Base-by-base conservation (phyloP, 345 rosid species). In the Psidium guajava region DNA sequence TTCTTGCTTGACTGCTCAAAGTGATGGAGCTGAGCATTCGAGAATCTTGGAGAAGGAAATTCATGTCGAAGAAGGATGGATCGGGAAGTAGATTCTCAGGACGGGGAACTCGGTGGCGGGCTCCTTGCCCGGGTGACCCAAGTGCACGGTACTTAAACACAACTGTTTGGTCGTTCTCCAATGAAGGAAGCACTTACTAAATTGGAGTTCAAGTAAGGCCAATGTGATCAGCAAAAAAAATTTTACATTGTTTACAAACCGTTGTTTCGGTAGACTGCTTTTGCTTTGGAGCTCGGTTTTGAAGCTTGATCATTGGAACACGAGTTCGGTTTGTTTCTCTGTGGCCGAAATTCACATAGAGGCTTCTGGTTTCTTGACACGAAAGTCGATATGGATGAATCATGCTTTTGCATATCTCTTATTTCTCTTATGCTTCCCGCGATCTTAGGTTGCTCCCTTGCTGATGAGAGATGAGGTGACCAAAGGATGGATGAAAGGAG, bases 401-500 rank as follows among this genome's bases (percentile, higher is more conserved):
- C 42, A 3, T 40, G 42, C 42, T 40, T 40, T 40, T 40, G 42
- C 42, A 40, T 40, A 4, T 4, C 42, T 8, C 28, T 28, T 18
- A 2, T 64, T 16, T 4, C 42, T 16, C 28, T 28, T 18, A 2
- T 64, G 77, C 77, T 32, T 4, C 58, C 58, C 22, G 58, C 25
- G 9, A 64, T 6, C 15, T 32, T 32, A 64, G 75, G 44, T 32
- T 32, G 47, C 8, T 44, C 8, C 44, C 24, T 64, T 40, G 77
- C 13, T 32, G 69, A 24, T 36, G 59, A 85, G 82, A 52, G 94
- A 90, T 56, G 91, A 90, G 82, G 90, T 88, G 27, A 90, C 93
- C 11, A 89, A 87, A 86, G 95, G 96, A 64, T 91, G 94, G 98
- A 95, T 92, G 55, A 86, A 90, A 20, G 96, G 96, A 24, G 88